Evolutionary conservation across 371 early-diverging fungal species (phyloP).

Genomic region (Mortierella sp.): DNA sequence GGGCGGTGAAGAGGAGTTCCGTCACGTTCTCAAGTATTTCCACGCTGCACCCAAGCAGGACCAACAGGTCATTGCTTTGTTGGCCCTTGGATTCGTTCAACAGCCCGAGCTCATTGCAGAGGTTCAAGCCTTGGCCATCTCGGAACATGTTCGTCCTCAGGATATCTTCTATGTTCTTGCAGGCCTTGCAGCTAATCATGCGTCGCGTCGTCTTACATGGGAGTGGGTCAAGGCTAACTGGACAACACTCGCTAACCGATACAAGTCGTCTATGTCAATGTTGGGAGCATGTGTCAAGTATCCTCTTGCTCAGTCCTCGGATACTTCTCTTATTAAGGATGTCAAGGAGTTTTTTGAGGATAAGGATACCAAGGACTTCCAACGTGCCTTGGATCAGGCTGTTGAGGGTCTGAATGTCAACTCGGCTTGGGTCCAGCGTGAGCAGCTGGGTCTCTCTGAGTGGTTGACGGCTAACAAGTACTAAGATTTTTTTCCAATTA

Average conservation of each 20-base stretch:
- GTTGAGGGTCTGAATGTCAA: slow-evolving; percentile 82
- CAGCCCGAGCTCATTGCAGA: slow-evolving; percentile 67
- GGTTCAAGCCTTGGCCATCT: slow-evolving; percentile 74
- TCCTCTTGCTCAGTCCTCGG: slow-evolving; percentile 71
- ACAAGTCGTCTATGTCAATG: slow-evolving; percentile 76
- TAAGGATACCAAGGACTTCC: slow-evolving; percentile 79
- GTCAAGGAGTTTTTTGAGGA: slow-evolving; percentile 79
- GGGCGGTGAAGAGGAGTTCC: slow-evolving; percentile 81
- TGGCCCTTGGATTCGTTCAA: slow-evolving; percentile 76
- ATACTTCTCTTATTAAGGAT: slow-evolving; percentile 69
- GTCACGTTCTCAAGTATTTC: slow-evolving; percentile 78
- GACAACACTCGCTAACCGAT: slow-evolving; percentile 70
- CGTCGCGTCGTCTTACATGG: slow-evolving; percentile 79
- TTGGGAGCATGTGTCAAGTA: slow-evolving; percentile 79
- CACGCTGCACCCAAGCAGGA: slow-evolving; percentile 74
- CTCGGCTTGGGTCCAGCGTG: slow-evolving; percentile 84
- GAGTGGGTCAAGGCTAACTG: slow-evolving; percentile 83
- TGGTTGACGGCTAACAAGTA: slow-evolving; percentile 67
- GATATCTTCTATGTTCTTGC: slow-evolving; percentile 80
- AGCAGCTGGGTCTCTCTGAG: slow-evolving; percentile 71
- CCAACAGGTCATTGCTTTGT: slow-evolving; percentile 82
- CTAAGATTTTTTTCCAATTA: slow-evolving; percentile 14
- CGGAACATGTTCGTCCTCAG: slow-evolving; percentile 80
- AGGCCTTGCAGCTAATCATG: slow-evolving; percentile 59
- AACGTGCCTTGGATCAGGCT: slow-evolving; percentile 82